phyloP scores from a whole-genome alignment of 257 asterid genomes.

The Avicennia marina region DNA sequence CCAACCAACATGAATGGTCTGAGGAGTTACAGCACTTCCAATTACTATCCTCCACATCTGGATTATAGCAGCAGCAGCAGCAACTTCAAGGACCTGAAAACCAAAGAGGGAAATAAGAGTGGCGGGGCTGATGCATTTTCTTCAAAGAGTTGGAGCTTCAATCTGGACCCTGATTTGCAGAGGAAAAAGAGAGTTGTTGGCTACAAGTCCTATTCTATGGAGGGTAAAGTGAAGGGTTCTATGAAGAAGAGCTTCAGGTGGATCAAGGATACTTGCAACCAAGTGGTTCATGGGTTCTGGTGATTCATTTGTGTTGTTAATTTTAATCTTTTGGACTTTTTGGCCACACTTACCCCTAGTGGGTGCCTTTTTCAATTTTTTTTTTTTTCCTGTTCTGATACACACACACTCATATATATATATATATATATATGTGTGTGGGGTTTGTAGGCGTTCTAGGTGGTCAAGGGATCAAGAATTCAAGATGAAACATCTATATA shows the following conservation, averaged over 20 bases:
- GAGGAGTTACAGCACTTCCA: slow-evolving; percentile 75
- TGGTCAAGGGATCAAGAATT: no score
- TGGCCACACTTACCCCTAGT: no score
- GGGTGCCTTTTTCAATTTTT: no score
- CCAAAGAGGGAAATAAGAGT: slow-evolving; percentile 45
- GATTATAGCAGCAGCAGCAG: not conserved
- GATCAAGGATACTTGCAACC: slow-evolving; percentile 63
- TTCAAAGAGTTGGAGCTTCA: slow-evolving; percentile 44
- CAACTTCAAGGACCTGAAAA: slow-evolving; percentile 28
- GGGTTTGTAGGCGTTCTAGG: no score
- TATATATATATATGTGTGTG: no score
- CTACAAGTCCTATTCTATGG: slow-evolving; percentile 58
- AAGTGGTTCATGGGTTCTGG: slow-evolving; percentile 61
- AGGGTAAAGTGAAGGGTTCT: slow-evolving; percentile 76
- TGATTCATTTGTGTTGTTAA: no score
- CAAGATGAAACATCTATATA: no score
- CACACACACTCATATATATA: no score
- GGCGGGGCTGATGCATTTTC: slow-evolving; percentile 17
- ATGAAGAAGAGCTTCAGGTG: slow-evolving; percentile 63
- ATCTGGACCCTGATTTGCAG: slow-evolving; percentile 57
- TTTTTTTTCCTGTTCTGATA: no score
- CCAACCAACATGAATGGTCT: slow-evolving; percentile 49
- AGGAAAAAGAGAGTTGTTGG: slow-evolving; percentile 74
- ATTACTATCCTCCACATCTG: slow-evolving; percentile 8
- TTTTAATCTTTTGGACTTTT: no score